Base-by-base conservation (phyloP, 2,329 filamentous ascomycete species). In the Neopestalotiopsis clavispora region DNA sequence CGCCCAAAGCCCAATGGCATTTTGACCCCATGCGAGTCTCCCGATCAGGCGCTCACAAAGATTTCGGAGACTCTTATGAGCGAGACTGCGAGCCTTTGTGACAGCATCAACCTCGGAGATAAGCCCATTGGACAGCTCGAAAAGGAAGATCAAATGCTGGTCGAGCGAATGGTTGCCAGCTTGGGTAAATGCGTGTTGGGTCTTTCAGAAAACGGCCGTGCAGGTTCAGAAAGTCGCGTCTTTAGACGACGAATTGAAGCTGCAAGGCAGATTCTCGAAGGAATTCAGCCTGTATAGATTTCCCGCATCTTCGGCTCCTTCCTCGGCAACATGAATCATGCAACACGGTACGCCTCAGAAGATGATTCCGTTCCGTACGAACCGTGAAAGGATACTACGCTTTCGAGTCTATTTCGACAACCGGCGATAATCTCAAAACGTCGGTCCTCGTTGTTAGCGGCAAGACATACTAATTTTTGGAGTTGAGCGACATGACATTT, bases 231-330 rank as follows among this genome's bases (percentile, higher is more conserved):
- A 73, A 87, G 86, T 64, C 85, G 90, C 67, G 84, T 91, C 69
- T 90, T 92, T 78, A 85, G 94, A 69, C 84, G 92, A 71, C 86
- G 92, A 72, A 85, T 97, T 65, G 93, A 97, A 72, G 88, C 90
- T 66, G 94, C 94, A 4, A 89, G 90, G 69, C 86, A 88, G 66
- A 87, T 93, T 3, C 83, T 97, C 38, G 93, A 95, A 72, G 93
- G 93, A 4, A 82, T 90, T 69, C 84, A 73, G 65, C 42, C 69
- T 6, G 59, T 65, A 34, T 73, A 71, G 74, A 7, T 10, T 38
- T 38, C 10, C 10, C 34, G 10, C 34, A 10, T 38, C 34, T 10
- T 10, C 6, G 10, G 34, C 34, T 10, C 6, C 34, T 38, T 38
- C 34, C 34, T 38, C 10, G 34, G 10, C 34, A 38, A 38, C 6